These are phyloP conservation scores for Pelargonium nanum DNA, from an alignment of 345 rosid genomes.

Conservation along the genomic window DNA sequence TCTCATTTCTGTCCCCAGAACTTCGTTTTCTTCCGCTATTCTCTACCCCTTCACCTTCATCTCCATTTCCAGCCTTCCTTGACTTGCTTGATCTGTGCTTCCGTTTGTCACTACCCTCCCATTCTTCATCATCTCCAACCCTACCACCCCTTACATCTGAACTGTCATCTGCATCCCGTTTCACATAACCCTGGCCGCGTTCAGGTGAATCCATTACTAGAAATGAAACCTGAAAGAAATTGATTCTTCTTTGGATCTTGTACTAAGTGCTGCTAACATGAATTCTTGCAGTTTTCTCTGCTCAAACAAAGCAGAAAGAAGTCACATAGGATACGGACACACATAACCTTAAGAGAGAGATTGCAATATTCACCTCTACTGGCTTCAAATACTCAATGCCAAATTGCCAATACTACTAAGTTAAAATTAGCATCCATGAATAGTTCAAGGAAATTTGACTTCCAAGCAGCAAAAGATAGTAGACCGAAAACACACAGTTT, in stretches of 20 bases:
- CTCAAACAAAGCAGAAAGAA: not conserved
- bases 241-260: not conserved
- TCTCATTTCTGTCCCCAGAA: conserved; percentile 49
- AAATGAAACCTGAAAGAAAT: not conserved
- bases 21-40: conserved; percentile 44
- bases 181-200: conserved; percentile 28
- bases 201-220: conserved; percentile 56
- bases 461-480: too few relatives aligned
- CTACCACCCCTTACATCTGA: conserved; percentile 34
- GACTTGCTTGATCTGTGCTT: conserved; percentile 56
- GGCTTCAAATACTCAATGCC: too few relatives aligned
- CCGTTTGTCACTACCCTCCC: conserved; percentile 49
- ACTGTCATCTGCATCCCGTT: conserved; percentile 37
- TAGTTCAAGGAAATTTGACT: too few relatives aligned
- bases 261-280: not conserved
- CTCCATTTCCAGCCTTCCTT: conserved; percentile 43
- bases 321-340: not conserved
- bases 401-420: too few relatives aligned
- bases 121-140: conserved; percentile 44
- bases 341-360: not conserved
- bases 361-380: too few relatives aligned
- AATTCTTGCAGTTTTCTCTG: not conserved
- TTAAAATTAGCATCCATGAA: too few relatives aligned
- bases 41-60: conserved; percentile 45
- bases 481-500: too few relatives aligned